Percentiles rank a stretch among this genome's conserved stretches.
These are phyloP conservation scores for Lepidium sativum DNA, from an alignment of 345 rosid genomes.

Conservation along the genomic window DNA sequence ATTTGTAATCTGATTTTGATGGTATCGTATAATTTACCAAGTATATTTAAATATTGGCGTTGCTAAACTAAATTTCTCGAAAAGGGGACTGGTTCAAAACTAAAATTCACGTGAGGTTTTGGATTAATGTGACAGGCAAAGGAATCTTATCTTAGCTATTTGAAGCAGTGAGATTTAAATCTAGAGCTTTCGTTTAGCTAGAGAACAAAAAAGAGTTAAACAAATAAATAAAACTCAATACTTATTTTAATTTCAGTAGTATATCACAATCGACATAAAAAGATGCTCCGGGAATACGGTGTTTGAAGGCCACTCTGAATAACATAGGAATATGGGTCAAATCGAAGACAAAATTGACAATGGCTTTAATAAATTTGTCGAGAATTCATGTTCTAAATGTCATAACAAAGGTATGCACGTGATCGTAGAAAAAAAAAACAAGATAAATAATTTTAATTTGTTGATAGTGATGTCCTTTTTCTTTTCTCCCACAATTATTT, in stretches of 20 bases:
- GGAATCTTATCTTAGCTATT: constrained; percentile 16
- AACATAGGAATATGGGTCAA: background rate
- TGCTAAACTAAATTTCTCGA: background rate
- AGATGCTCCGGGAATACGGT: constrained; percentile 18
- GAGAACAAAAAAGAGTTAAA: constrained; percentile 9
- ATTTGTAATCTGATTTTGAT: too few species aligned
- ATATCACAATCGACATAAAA: constrained; percentile 1
- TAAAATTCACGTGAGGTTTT: constrained; percentile 22
- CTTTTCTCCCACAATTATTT: too few species aligned
- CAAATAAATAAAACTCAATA: background rate
- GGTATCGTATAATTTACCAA: background rate
- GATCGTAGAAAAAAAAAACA: background rate
- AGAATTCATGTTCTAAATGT: background rate
- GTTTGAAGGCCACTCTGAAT: background rate
- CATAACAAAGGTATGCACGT: background rate
- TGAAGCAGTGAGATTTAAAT: constrained; percentile 20
- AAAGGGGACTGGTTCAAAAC: constrained; percentile 2
- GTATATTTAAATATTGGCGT: background rate
- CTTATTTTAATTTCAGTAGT: background rate
- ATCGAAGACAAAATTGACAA: background rate
- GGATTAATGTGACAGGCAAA: constrained; percentile 24
- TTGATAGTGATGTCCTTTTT: too few species aligned
- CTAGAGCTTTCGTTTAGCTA: constrained; percentile 3
- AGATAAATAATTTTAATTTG: background rate
- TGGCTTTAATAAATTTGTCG: background rate